Percentiles rank a stretch among this genome's conserved stretches.
Conservation (phyloP, 208 protist species). For the Trypanosoma avium region DNA sequence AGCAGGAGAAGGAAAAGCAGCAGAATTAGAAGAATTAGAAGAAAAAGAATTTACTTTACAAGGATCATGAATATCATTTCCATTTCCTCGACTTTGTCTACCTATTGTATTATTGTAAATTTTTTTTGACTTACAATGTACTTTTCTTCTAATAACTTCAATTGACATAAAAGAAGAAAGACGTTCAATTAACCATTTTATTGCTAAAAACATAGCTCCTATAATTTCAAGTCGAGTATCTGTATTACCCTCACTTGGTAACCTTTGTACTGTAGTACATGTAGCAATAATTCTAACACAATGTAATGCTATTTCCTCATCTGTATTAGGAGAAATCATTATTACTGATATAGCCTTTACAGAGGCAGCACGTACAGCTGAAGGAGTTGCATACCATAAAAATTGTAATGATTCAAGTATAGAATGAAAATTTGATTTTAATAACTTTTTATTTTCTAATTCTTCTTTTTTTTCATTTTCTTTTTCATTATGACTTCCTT, state of each 20-base stretch:
- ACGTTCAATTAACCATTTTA: slow-evolving; percentile 56
- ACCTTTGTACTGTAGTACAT: slow-evolving; percentile 22
- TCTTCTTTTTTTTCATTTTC: neutral
- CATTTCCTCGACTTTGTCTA: neutral
- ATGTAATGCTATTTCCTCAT: slow-evolving; percentile 28
- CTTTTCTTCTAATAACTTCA: slow-evolving; percentile 52
- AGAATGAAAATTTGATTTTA: too few relatives aligned
- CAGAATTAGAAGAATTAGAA: too few relatives aligned
- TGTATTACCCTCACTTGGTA: slow-evolving; percentile 49
- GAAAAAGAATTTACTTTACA: too few relatives aligned
- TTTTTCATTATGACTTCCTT: neutral
- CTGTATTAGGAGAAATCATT: slow-evolving; percentile 38
- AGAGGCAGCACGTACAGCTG: slow-evolving; percentile 62
- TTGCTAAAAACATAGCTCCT: slow-evolving; percentile 41
- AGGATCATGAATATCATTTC: neutral
- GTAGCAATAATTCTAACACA: slow-evolving; percentile 45
- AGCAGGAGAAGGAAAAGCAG: too few relatives aligned
- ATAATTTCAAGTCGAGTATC: slow-evolving; percentile 63
- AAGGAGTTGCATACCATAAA: slow-evolving; percentile 40
- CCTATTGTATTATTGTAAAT: neutral
- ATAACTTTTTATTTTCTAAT: too few relatives aligned
- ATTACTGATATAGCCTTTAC: slow-evolving; percentile 59
- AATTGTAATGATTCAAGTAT: slow-evolving; percentile 35
- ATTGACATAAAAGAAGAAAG: slow-evolving; percentile 44
- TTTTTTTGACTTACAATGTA: slow-evolving; percentile 1